Evolutionary conservation across 257 asterid genomes (phyloP), one percentile per base, ranked within the genome.

Genomic region (Cinchona pubescens): DNA sequence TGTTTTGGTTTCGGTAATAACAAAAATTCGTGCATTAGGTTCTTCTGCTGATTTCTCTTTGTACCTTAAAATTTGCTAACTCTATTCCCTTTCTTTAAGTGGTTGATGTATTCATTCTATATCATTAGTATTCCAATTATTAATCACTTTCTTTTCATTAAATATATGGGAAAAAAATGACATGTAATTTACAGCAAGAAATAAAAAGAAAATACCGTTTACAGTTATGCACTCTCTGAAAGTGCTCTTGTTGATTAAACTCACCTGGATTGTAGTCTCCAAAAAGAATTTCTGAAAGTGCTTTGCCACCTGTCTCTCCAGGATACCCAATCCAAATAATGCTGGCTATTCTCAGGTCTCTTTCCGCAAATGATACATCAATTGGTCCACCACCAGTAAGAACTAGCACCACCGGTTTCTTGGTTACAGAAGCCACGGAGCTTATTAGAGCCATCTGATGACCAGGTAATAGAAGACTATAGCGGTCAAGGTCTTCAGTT

Each of bases 321-420:
- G 99, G 99, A 83, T 94, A 94, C 60, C 97, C 97, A 38, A 94
- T 89, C 99, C 99, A 94, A 56, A 94, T 67, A 79, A 94, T 90
- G 88, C 96, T 71, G 48, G 92, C 97, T 63, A 94, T 75, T 10
- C 82, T 80, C 0, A 87, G 88, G 80, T 94, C 90, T 48, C 55
- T 59, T 70, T 80, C 84, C 48, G 97, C 93, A 74, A 92, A 94
- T 7, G 97, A 89, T 42, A 89, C 87, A 35, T 94, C 99, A 7
- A 92, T 45, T 34, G 99, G 97, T 27, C 99, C 99, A 53, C 99
- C 99, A 59, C 97, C 93, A 11, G 90, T 86, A 55, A 94, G 93
- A 71, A 89, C 97, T 86, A 94, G 82, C 67, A 89, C 84, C 72
- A 92, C 48, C 0, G 96, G 99, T 14, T 88, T 89, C 81, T 75